Conservation (phyloP, 2,329 filamentous ascomycete species). For the Fusarium redolens region DNA sequence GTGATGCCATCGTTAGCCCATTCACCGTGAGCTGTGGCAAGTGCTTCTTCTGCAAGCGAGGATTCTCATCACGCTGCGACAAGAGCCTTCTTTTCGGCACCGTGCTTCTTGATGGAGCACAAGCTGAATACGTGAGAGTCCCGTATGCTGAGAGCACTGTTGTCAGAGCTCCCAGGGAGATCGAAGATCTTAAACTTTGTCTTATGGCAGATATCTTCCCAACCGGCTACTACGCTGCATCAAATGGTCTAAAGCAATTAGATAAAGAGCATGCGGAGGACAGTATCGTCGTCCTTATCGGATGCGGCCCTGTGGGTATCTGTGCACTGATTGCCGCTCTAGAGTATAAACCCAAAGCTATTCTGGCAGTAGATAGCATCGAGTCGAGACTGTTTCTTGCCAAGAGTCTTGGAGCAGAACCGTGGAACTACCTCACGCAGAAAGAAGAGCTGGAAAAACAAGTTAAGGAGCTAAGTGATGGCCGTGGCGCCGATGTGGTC, state of each 20-base stretch:
- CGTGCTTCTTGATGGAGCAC: slow-evolving; percentile 13
- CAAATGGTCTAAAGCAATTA: slow-evolving; percentile 59
- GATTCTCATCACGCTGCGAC: slow-evolving; percentile 24
- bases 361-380: slow-evolving; percentile 25
- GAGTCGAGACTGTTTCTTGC: slow-evolving; percentile 15
- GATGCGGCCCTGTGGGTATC: slow-evolving; percentile 32
- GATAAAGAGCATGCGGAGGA: background rate
- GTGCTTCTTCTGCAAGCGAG: slow-evolving; percentile 26
- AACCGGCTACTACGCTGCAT: slow-evolving; percentile 55
- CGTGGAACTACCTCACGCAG: slow-evolving; percentile 79
- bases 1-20: slow-evolving; percentile 23
- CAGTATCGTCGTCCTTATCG: slow-evolving; percentile 20
- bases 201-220: slow-evolving; percentile 38
- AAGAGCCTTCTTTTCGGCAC: slow-evolving; percentile 20
- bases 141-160: slow-evolving; percentile 24
- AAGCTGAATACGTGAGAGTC: slow-evolving; percentile 30
- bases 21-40: slow-evolving; percentile 33
- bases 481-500: slow-evolving; percentile 82
- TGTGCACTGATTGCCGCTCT: slow-evolving; percentile 26
- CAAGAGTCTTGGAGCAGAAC: slow-evolving; percentile 22
- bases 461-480: slow-evolving; percentile 77
- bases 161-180: slow-evolving; percentile 14
- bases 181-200: slow-evolving; percentile 22
- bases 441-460: slow-evolving; percentile 71
- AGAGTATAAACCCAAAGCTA: slow-evolving; percentile 6